Base-by-base conservation (phyloP, 192 early-diverging fungal genomes). In the Coemansia sp. region DNA sequence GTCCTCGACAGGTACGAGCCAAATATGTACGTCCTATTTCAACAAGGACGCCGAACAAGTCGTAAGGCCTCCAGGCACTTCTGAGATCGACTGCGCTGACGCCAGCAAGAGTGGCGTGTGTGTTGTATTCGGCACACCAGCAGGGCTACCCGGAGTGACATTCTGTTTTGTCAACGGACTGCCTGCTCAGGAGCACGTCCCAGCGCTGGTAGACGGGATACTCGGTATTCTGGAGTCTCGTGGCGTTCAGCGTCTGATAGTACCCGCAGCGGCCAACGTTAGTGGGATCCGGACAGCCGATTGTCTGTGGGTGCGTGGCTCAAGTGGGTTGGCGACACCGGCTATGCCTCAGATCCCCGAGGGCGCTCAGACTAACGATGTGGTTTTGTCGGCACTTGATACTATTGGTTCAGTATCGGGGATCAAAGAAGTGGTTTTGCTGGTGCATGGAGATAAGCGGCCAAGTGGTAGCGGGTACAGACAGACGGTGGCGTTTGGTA, bases 151-250 rank as follows among this genome's bases (percentile, higher is more conserved):
- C 2, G 58, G 41, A 22, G 34, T 78, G 66, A 74, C 75, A 12
- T 75, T 83, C 43, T 74, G 72, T 38, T 72, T 83, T 58, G 67
- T 78, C 64, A 83, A 65, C 64, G 80, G 80, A 12, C 62, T 75
- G 13, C 80, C 80, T 5, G 66, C 64, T 31, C 40, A 50, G 47
- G 72, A 75, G 46, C 70, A 52, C 55, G 40, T 72, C 2, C 72
- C 80, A 9, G 72, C 66, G 55, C 75, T 83, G 47, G 72, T 64
- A 11, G 72, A 75, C 66, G 22, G 44, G n/a, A 34, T 83, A 10
- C 5, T 77, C 18, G 46, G 50, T 0, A 22, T 75, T 10, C 16
- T 83, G 3, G 80, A 83, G 52, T 16, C 46, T 12, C 47, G 66
- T 1, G 64, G 70, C 16, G 80, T 83, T 2, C 27, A 74, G 62